These are phyloP conservation scores for Aspergillus ellipticus DNA, from an alignment of 495 filamentous ascomycete species.

Conservation along the genomic window DNA sequence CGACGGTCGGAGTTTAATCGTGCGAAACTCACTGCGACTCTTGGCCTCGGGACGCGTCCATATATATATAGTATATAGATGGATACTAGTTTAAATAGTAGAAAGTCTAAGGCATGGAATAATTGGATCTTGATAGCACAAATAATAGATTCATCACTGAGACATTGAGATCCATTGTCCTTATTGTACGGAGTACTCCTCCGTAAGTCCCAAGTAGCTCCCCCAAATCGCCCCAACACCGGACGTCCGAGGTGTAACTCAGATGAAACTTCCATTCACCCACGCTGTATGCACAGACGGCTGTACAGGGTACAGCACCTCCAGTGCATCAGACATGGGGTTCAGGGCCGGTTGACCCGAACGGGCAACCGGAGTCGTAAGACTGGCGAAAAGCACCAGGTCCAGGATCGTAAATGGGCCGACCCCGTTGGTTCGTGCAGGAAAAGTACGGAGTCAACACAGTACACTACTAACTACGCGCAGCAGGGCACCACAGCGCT, in stretches of 20 bases:
- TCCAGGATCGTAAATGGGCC: not conserved
- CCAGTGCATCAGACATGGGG: not conserved
- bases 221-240: not conserved
- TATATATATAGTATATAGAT: too few species aligned
- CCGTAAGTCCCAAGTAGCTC: too few species aligned
- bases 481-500: not conserved
- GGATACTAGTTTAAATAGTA: too few species aligned
- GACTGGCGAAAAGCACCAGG: not conserved
- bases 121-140: too few species aligned
- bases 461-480: not conserved
- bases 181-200: too few species aligned
- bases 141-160: too few species aligned
- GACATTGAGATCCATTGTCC: too few species aligned
- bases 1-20: not conserved
- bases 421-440: slow-evolving; percentile 4
- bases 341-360: not conserved
- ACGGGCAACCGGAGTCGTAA: slow-evolving; percentile 5
- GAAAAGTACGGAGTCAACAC: too few species aligned
- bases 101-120: too few species aligned
- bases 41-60: too few species aligned
- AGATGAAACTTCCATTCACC: not conserved
- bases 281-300: not conserved
- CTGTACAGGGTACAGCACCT: too few species aligned
- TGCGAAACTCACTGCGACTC: not conserved
- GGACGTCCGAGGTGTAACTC: not conserved